Base-by-base conservation (phyloP, 257 asterid species). In the Gentiana straminea region DNA sequence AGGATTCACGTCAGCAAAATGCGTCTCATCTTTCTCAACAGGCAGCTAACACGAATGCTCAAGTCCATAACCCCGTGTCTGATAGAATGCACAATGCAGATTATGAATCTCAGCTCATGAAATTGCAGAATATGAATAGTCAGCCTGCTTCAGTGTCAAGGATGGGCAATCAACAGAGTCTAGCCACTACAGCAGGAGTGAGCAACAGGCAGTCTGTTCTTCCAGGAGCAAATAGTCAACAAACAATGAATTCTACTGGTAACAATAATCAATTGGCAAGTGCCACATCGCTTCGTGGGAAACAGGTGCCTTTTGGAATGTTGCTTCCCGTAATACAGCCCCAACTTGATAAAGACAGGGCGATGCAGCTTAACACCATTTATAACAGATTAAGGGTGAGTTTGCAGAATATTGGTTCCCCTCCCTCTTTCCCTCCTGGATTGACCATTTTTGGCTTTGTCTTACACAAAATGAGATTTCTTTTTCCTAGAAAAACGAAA, bases 251-350 rank as follows among this genome's bases (percentile, higher is more conserved):
- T 24, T 55, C 76, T 32, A 43, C 73, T 3, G 84, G 72, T 46
- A 51, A 58, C 52, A 78, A 70, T 55, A 78, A 66, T 68, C 71
- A 59, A 63, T 60, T 64, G 50, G 75, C 69, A 43, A 54, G 70
- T 45, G 58, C 60, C 57, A 24, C 24, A 24, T 1, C 80, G 3
- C 83, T 76, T 59, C 79, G 73, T 70, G 82, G 89, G 63, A 87
- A 83, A 69, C 97, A 87, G 75, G 97, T 91, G 63, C 95, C 98
- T 13, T 83, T 85, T 74, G 97, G 88, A 59, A 54, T 83, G 84
- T 67, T 91, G 80, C 94, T 91, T 70, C 95, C 97, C 56, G 79
- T 83, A 68, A 85, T 91, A 68, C 84, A 71, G 64, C 92, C 94
- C 60, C 94, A 77, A 67, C 95, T 87, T 61, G 97, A 91, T 78